Evolutionary conservation across 2,329 filamentous ascomycete genomes (phyloP).

Genomic region (Fusarium tuaranense): DNA sequence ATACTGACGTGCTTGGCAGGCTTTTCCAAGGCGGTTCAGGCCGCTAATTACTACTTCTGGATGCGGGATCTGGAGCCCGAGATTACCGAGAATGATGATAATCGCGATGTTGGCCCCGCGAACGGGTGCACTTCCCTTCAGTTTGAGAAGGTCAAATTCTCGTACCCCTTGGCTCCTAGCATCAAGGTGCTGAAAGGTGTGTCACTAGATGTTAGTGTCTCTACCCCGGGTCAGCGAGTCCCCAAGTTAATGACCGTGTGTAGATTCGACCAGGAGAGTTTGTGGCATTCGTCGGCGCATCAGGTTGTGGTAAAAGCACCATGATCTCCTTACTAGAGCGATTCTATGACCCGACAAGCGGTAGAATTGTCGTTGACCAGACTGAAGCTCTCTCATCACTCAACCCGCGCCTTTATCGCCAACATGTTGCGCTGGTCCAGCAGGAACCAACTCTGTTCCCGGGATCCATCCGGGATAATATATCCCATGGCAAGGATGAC

Average conservation of each 20-base stretch:
- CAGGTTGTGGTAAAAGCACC: conserved; percentile 68
- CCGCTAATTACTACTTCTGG: conserved; percentile 61
- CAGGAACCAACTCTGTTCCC: conserved; percentile 76
- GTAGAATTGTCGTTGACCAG: conserved; percentile 49
- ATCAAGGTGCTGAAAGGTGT: conserved; percentile 55
- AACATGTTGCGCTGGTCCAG: conserved; percentile 63
- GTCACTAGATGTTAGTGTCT: conserved; percentile 17
- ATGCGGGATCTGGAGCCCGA: conserved; percentile 53
- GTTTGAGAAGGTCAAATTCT: conserved; percentile 68
- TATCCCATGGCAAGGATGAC: conserved; percentile 50
- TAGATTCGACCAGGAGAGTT: conserved; percentile 58
- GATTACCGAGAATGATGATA: conserved; percentile 35
- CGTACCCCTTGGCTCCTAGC: conserved; percentile 63
- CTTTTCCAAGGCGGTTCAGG: conserved; percentile 59
- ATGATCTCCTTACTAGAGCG: conserved; percentile 63
- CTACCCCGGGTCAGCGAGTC: neutral
- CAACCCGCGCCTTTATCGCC: conserved; percentile 60
- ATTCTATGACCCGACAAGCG: conserved; percentile 55
- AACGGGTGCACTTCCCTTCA: conserved; percentile 52
- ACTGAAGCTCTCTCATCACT: conserved; percentile 47
- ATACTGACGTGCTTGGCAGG: conserved; percentile 38
- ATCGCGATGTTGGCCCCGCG: conserved; percentile 42
- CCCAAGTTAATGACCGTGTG: neutral
- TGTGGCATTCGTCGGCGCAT: conserved; percentile 61
- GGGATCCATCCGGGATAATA: conserved; percentile 83